Evolutionary conservation across 352 stramenopile genomes (phyloP), one percentile per base, ranked within the genome.

Genomic region (Paralagenidium karlingii): DNA sequence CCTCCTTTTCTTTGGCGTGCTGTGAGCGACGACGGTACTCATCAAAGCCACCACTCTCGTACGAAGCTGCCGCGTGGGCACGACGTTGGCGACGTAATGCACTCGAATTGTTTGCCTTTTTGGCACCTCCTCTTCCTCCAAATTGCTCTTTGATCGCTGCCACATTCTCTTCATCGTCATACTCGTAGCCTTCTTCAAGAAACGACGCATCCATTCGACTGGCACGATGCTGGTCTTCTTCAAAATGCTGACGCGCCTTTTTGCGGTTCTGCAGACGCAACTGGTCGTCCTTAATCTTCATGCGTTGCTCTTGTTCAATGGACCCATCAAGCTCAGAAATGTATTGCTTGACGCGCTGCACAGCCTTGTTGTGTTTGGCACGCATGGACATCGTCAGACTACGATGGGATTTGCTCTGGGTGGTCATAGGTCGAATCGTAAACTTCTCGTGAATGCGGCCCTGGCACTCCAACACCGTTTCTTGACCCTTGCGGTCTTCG

Each of bases 381-480:
- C 78, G 75, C 75, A 91, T 87, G 29, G 78, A 89, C 78, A 91
- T 88, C 39, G 70, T 91, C 12, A 91, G 58, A 43, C 73, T 87
- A 52, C 83, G 82, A 60, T 91, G 78, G 20, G 78, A 88, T 54
- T 84, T 86, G 43, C 69, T 86, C 21, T 63, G 58, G 10, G 68
- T 88, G 3, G 78, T 85, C 58, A 83, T 87, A 8, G 78, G 78
- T n/a, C 75, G 75, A 43, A 91, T 89, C 53, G 70, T 91, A 38
- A 91, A 60, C 51, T 91, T 91, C 34, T 85, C 65, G 36, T 75
- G 62, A n/a, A 91, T 52, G 6, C 73, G 73, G 22, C 67, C 66
- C 38, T 91, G 78, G 49, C 71, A 87, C 45, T 91, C 75, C n/a
- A 91, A 50, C 31, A 88, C 75, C 3, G 68, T 82, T 41, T 88